Percentiles rank a stretch among this genome's conserved stretches.
These are phyloP conservation scores for Saccharomycopsis sp. DNA, from an alignment of 805 yeast species.

Conservation along the genomic window DNA sequence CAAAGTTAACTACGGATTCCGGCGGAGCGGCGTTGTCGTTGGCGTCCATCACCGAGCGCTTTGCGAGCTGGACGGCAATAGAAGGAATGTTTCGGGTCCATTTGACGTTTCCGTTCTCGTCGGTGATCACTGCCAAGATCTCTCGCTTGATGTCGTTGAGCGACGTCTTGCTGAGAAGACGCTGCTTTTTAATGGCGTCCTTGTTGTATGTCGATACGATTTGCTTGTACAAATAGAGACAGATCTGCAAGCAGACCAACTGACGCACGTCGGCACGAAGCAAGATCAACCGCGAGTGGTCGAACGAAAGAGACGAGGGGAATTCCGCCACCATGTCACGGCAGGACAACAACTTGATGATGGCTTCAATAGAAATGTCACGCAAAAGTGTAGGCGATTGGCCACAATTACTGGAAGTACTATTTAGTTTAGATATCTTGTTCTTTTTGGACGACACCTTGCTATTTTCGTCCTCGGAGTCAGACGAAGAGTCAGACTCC, in stretches of 20 bases:
- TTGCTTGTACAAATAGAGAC: constrained; percentile 67
- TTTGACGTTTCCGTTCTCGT: constrained; percentile 79
- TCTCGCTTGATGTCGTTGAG: constrained; percentile 55
- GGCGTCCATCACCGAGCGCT: constrained; percentile 25
- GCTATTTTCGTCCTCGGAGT: too few relatives aligned
- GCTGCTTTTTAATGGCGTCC: constrained; percentile 31
- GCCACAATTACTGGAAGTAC: too few relatives aligned
- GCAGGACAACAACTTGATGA: constrained; percentile 63
- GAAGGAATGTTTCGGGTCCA: constrained; percentile 81
- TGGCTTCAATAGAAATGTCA: constrained; percentile 42
- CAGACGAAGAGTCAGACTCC: constrained; percentile 8
- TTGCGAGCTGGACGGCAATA: constrained; percentile 61
- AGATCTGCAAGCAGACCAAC: constrained; percentile 70
- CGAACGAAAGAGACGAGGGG: constrained; percentile 79
- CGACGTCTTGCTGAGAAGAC: constrained; percentile 31
- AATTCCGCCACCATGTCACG: constrained; percentile 76
- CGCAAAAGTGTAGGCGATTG: constrained; percentile 25
- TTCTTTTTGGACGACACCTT: constrained; percentile 14
- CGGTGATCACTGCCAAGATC: constrained; percentile 71
- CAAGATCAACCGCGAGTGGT: constrained; percentile 69
- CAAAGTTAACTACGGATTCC: constrained; percentile 46
- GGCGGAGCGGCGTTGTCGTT: constrained; percentile 28
- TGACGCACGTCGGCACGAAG: constrained; percentile 83
- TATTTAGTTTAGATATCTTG: constrained; percentile 22
- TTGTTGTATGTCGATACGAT: constrained; percentile 37